phyloP scores from a whole-genome alignment of 768 basidiomycete species.

The Tephrocybe sp. region DNA sequence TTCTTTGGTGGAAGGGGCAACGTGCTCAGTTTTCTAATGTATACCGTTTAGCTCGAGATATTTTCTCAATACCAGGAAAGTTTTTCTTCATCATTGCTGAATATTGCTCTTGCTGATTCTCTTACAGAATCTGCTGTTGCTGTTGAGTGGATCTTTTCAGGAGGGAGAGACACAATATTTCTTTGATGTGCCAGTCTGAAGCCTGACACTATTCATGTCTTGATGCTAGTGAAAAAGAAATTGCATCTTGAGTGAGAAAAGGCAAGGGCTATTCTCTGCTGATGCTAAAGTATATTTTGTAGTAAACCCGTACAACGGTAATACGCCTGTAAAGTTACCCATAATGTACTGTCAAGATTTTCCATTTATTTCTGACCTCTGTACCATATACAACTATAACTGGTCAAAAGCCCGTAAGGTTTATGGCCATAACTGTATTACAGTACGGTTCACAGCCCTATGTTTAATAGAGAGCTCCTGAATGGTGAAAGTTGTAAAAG shows the following conservation, averaged over 20 bases:
- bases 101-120: too few species aligned
- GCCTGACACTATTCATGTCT: background rate
- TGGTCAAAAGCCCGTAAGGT: background rate
- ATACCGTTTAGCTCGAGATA: background rate
- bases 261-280: background rate
- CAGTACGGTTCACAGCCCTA: background rate
- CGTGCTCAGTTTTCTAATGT: background rate
- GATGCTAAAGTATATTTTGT: too few species aligned
- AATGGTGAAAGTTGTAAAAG: too few species aligned
- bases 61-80: background rate
- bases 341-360: background rate
- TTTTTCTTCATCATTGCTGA: background rate
- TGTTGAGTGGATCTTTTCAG: background rate
- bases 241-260: background rate
- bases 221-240: slow-evolving; percentile 1
- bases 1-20: slow-evolving; percentile 3
- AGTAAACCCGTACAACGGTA: background rate
- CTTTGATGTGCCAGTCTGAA: background rate
- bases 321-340: background rate
- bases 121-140: background rate
- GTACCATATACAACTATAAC: background rate
- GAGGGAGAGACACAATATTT: background rate
- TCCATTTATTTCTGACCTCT: background rate
- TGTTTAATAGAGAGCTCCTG: too few species aligned
- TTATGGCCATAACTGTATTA: background rate